A percentile compares a stretch with the other conserved stretches of the same genome.
Evolutionary conservation across 345 rosid genomes (phyloP).

Genomic region (Eucalyptus cloeziana): DNA sequence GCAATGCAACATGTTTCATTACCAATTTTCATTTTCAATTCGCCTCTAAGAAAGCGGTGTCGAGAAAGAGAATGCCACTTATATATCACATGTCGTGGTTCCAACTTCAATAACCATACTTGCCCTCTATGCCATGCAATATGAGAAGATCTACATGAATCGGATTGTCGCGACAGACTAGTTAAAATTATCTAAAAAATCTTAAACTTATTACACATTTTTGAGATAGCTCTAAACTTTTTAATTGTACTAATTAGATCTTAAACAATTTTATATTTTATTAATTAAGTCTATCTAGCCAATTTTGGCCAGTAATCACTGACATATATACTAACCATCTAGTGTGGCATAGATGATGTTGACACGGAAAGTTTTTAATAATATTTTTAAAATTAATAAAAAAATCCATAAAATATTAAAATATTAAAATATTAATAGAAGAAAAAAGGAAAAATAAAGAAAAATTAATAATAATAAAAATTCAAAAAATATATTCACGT

Average conservation of each 20-base stretch:
- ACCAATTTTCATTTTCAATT: neutral
- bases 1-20: neutral
- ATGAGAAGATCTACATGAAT: neutral
- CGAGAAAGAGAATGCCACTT: neutral
- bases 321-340: accelerated
- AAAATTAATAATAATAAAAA: too few species aligned
- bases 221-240: neutral
- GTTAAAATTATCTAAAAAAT: neutral
- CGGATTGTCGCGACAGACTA: accelerated
- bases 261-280: neutral
- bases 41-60: neutral
- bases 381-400: too few species aligned
- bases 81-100: neutral
- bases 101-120: neutral
- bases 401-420: too few species aligned
- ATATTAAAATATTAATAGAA: too few species aligned
- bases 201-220: neutral
- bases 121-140: neutral
- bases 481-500: too few species aligned
- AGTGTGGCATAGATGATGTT: accelerated
- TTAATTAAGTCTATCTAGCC: neutral
- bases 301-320: accelerated
- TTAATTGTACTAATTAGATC: neutral
- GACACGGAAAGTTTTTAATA: accelerated
- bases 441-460: too few species aligned